Base-by-base conservation (phyloP, 1,139 yeast species). In the Candida sojae region DNA sequence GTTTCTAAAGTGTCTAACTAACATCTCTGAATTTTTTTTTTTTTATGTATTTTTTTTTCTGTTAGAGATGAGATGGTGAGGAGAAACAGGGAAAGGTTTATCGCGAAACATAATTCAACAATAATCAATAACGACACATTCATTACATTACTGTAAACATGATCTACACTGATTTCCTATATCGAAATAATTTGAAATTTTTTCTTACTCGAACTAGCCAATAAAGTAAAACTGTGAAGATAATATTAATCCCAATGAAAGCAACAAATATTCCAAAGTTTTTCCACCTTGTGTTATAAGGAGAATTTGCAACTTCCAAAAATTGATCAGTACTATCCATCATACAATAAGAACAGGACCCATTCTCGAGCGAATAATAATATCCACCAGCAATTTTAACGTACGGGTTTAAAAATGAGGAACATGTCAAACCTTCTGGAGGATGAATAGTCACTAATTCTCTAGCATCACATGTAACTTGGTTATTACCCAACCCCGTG, bases 181-280 rank as follows among this genome's bases (percentile, higher is more conserved):
- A 6, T 23, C 8, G 13, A 36, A 29, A 17, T n/a, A 6, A 25
- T 17, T 25, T 23, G 30, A 13, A 23, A 10, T 64, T 68, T 84
- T 71, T 73, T 53, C 96, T 96, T 50, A 88, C 96, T 72, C 96
- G 83, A 9, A 83, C 82, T 44, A 85, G 66, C 85, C 88, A 88
- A 68, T 87, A 88, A 48, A 87, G 68, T 61, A 77, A 63, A 21
- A 85, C 62, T 9, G 87, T 79, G 29, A 71, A 71, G 34, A 65
- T 50, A 37, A 80, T 68, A 62, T 88, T 84, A 63, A 87, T 72
- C 38, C 67, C 67, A 54, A 82, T 80, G 60, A 64, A 69, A 4
- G 63, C 60, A 50, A 67, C 62, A 55, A 81, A 79, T 47, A 85
- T 75, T 61, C 93, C 93, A 54, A 75, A 75, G 62, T 86, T 80